Evolutionary conservation across 2,329 filamentous ascomycete genomes (phyloP).

Genomic region (Stagonosporopsis rhizophila): DNA sequence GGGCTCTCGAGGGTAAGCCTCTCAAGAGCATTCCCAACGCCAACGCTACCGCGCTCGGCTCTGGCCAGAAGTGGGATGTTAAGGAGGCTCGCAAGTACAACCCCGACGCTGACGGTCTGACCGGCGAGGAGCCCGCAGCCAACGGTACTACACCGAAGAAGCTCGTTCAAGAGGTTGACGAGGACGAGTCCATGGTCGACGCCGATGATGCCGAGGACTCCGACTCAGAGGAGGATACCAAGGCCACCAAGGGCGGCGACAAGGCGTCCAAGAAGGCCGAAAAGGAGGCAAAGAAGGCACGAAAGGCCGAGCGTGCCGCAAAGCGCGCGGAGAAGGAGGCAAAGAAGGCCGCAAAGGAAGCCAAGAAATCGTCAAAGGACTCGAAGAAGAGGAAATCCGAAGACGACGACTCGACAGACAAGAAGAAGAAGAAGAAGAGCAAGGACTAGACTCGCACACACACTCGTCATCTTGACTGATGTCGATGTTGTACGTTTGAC

Average conservation of each 20-base stretch:
- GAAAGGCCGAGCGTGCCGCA: constrained; percentile 48
- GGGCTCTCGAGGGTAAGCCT: constrained; percentile 88
- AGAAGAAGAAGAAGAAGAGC: constrained; percentile 66
- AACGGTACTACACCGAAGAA: constrained; percentile 52
- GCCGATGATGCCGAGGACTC: constrained; percentile 45
- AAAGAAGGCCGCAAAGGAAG: constrained; percentile 61
- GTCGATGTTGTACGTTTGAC: constrained; percentile 17
- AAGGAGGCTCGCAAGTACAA: constrained; percentile 97
- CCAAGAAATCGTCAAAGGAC: constrained; percentile 62
- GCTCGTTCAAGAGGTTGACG: constrained; percentile 59
- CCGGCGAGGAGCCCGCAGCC: constrained; percentile 69
- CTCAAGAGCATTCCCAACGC: constrained; percentile 76
- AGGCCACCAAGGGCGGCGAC: constrained; percentile 44
- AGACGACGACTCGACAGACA: constrained; percentile 57
- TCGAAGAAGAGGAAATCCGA: constrained; percentile 60
- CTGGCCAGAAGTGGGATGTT: constrained; percentile 78
- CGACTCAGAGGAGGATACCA: constrained; percentile 39
- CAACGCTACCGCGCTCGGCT: constrained; percentile 53
- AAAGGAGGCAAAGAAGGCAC: constrained; percentile 55
- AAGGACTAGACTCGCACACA: constrained; percentile 40
- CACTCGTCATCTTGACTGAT: constrained; percentile 3
- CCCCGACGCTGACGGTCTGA: constrained; percentile 85
- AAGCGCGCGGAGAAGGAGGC: constrained; percentile 54
- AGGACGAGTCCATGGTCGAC: constrained; percentile 51
- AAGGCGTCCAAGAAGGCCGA: constrained; percentile 52